Evolutionary conservation across 108 stramenopile species (phyloP).

Genomic region (Pseudonitzschia multiseries): DNA sequence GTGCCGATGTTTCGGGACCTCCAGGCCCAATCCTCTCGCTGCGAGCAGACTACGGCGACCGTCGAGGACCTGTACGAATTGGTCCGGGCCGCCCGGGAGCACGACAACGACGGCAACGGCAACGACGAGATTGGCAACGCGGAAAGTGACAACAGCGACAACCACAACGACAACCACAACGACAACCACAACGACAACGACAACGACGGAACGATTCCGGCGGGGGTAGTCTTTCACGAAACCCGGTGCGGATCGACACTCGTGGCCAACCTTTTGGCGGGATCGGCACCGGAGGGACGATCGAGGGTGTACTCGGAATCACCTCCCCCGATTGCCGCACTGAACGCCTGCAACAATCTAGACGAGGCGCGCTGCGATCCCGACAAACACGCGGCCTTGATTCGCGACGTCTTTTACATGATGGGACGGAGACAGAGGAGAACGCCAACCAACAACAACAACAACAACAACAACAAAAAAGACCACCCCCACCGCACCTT

Average conservation of each 20-base stretch:
- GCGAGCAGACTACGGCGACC: slow-evolving; percentile 23
- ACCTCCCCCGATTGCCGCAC: slow-evolving; percentile 54
- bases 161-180: slow-evolving; percentile 26
- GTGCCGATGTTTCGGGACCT: slow-evolving; percentile 61
- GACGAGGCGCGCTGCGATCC: slow-evolving; percentile 30
- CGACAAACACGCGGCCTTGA: slow-evolving; percentile 39
- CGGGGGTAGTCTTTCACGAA: slow-evolving; percentile 95
- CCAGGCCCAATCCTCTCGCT: slow-evolving; percentile 25
- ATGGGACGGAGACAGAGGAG: slow-evolving; percentile 50
- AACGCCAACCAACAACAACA: slow-evolving; percentile 35
- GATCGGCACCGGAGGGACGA: slow-evolving; percentile 46
- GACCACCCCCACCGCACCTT: slow-evolving; percentile 53
- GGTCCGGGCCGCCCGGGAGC: slow-evolving; percentile 33
- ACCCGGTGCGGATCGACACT: slow-evolving; percentile 90
- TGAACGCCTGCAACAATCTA: slow-evolving; percentile 47
- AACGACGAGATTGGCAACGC: not conserved
- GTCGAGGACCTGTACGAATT: slow-evolving; percentile 45
- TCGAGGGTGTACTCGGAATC: slow-evolving; percentile 81
- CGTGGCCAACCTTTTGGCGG: slow-evolving; percentile 86
- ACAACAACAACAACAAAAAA: not conserved
- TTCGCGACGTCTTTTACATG: slow-evolving; percentile 74
- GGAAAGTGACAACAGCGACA: slow-evolving; percentile 27
- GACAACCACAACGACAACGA: not conserved
- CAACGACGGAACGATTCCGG: slow-evolving; percentile 27
- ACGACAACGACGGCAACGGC: slow-evolving; percentile 33